Percentiles rank a stretch among this genome's conserved stretches.
phyloP scores from a whole-genome alignment of 1,139 yeast species.

The Suhomyces coccinellae region DNA sequence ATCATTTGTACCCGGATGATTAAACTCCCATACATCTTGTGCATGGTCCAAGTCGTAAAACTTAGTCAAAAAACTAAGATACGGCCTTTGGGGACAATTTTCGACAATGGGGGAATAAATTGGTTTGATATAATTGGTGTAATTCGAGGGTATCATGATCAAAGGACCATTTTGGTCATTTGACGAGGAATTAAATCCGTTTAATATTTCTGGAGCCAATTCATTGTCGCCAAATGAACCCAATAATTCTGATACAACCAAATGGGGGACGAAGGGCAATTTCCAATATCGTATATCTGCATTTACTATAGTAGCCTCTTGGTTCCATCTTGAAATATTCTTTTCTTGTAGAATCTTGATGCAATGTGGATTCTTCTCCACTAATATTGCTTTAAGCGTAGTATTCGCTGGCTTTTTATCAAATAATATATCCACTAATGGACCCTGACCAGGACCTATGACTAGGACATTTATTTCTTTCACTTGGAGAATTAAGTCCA shows the following conservation, averaged over 20 bases:
- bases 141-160: slow-evolving; percentile 64
- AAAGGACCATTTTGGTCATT: slow-evolving; percentile 17
- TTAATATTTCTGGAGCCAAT: slow-evolving; percentile 74
- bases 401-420: slow-evolving; percentile 22
- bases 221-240: slow-evolving; percentile 96
- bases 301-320: slow-evolving; percentile 48
- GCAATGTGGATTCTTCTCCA: slow-evolving; percentile 75
- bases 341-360: slow-evolving; percentile 44
- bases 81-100: slow-evolving; percentile 45
- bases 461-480: slow-evolving; percentile 44
- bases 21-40: slow-evolving; percentile 54
- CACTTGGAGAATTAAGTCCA: slow-evolving; percentile 18
- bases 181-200: slow-evolving; percentile 16
- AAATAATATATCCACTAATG: slow-evolving; percentile 57
- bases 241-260: slow-evolving; percentile 75
- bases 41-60: slow-evolving; percentile 39
- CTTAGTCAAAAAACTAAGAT: slow-evolving; percentile 59
- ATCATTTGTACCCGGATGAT: slow-evolving; percentile 39
- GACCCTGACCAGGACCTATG: slow-evolving; percentile 89
- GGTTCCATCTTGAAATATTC: slow-evolving; percentile 46
- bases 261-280: slow-evolving; percentile 32
- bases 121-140: slow-evolving; percentile 65
- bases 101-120: slow-evolving; percentile 52
- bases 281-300: slow-evolving; percentile 59
- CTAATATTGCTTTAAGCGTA: slow-evolving; percentile 16